Evolutionary conservation across 805 yeast genomes (phyloP).

Genomic region (Saccharomycopsis olivae): DNA sequence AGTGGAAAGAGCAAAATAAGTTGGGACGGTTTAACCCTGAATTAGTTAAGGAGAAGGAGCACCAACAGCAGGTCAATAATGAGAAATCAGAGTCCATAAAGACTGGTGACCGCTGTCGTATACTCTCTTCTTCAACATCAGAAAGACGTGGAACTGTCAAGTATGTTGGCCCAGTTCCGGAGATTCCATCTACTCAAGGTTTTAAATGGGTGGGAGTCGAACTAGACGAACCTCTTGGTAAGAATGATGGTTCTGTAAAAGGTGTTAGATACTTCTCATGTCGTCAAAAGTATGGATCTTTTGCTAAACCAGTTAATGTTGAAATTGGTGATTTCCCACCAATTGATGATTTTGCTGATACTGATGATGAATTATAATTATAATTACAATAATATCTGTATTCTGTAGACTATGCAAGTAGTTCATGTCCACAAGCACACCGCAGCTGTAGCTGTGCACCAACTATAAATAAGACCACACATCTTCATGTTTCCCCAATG

Average conservation of each 20-base stretch:
- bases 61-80: slow-evolving; percentile 22
- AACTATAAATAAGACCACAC: no score
- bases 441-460: no score
- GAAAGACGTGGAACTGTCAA: slow-evolving; percentile 61
- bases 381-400: no score
- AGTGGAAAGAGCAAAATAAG: slow-evolving; percentile 62
- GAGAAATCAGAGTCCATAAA: slow-evolving; percentile 27
- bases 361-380: slow-evolving; percentile 28
- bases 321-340: slow-evolving; percentile 62
- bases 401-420: slow-evolving; percentile 18
- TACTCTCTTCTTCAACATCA: slow-evolving; percentile 21
- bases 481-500: no score
- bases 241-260: slow-evolving; percentile 67
- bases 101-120: slow-evolving; percentile 46
- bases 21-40: slow-evolving; percentile 67
- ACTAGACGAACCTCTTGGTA: slow-evolving; percentile 80
- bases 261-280: slow-evolving; percentile 52
- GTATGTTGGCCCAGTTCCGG: slow-evolving; percentile 59
- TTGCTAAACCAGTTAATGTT: slow-evolving; percentile 59
- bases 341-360: slow-evolving; percentile 30
- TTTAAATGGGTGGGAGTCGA: slow-evolving; percentile 73
- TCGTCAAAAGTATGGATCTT: slow-evolving; percentile 56
- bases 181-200: slow-evolving; percentile 33
- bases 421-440: neutral
- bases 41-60: slow-evolving; percentile 25